These are phyloP conservation scores for Xylaria polymorpha DNA, from an alignment of 2,329 filamentous ascomycete genomes.

Conservation along the genomic window DNA sequence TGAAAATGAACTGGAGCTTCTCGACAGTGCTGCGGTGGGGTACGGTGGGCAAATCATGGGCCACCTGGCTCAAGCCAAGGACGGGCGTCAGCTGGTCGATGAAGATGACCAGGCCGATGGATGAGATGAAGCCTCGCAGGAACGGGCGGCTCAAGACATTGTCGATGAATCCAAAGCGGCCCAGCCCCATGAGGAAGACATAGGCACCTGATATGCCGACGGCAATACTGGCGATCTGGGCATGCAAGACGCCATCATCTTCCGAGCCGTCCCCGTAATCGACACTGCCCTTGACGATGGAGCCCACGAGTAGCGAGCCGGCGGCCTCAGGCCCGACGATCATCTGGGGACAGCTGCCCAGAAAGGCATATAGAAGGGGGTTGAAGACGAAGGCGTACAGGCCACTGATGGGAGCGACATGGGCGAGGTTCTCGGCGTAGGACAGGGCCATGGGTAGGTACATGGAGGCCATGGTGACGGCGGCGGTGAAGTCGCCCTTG, in stretches of 20 bases:
- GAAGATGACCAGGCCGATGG: conserved; percentile 95
- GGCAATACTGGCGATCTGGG: conserved; percentile 86
- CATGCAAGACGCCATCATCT: conserved; percentile 75
- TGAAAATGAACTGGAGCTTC: conserved; percentile 83
- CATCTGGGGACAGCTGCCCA: conserved; percentile 93
- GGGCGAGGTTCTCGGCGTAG: conserved; percentile 89
- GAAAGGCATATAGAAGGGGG: conserved; percentile 87
- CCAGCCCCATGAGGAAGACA: conserved; percentile 87
- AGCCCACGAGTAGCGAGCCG: conserved; percentile 88
- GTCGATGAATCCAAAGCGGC: conserved; percentile 90
- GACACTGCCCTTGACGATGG: conserved; percentile 82
- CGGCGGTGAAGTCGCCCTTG: conserved; percentile 86
- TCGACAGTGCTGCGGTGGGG: conserved; percentile 87
- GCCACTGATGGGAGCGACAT: conserved; percentile 92
- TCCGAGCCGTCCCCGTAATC: conserved; percentile 73
- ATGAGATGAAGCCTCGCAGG: conserved; percentile 93
- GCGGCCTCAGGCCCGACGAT: conserved; percentile 95
- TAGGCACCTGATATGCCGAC: conserved; percentile 88
- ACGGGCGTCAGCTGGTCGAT: conserved; percentile 95
- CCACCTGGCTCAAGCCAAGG: conserved; percentile 77
- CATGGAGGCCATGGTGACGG: conserved; percentile 96
- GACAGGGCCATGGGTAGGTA: conserved; percentile 98
- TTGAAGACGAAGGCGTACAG: conserved; percentile 95
- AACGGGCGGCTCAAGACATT: conserved; percentile 95
- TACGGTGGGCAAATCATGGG: conserved; percentile 70